Base-by-base conservation (phyloP, 148 eudicot genomes). In the Fallopia convolvulus region DNA sequence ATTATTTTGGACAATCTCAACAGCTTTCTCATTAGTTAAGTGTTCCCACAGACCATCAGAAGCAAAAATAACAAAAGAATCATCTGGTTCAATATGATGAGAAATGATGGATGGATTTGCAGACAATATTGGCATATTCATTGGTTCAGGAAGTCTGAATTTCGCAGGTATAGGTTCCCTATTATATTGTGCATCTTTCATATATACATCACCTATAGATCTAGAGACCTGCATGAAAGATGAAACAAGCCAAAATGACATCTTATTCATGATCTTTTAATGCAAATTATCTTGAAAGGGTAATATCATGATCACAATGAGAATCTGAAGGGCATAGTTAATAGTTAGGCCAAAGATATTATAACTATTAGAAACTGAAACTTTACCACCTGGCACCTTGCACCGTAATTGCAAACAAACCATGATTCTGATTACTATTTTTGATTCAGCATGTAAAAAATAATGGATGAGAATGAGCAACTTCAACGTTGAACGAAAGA, bases 11-110 rank as follows among this genome's bases (percentile, higher is more conserved):
- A 87, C 88, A 60, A 87, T 76, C 74, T 87, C 88, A 50, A 87
- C 90, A 33, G 90, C 90, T 70, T 85, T 82, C 79, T 87, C 88
- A 80, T 87, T 87, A 80, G 76, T 82, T 60, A 87, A 83, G 78
- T 87, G 90, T 75, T 87, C 90, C 90, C 90, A 87, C 47, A 87
- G 78, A 46, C 90, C 90, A 83, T 87, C 90, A 1, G 90, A 87
- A 52, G 90, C 90, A 83, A 87, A 87, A 44, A 85, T 87, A 68
- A 87, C 80, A 80, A 87, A 87, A 58, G 75, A 85, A 75, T 87
- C 90, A 68, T 83, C 85, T 0, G 88, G 87, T 32, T 47, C 33
- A 20, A 87, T 82, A 52, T 85, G 77, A 39, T 85, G 86, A 4
- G 85, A 79, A 1, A 60, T 39, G 39, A 85, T 82, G 40, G 87